phyloP scores from a whole-genome alignment of 768 basidiomycete genomes.

The Leccinellum albellum region DNA sequence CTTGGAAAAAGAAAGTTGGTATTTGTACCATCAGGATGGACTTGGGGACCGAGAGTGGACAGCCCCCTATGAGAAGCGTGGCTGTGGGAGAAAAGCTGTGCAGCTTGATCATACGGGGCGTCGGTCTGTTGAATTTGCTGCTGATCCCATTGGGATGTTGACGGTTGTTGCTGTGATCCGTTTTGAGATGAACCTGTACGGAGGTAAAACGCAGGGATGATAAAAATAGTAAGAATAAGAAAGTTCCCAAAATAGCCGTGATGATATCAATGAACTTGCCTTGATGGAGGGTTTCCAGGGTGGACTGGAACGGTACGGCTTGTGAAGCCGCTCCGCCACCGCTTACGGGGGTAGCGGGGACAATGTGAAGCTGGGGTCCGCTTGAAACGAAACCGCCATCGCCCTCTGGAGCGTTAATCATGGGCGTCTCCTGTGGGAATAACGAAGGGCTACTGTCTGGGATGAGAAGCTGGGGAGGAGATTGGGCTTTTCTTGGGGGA shows the following conservation, averaged over 20 bases:
- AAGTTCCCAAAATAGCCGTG: conserved; percentile 31
- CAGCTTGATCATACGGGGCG: conserved; percentile 24
- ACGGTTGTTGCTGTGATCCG: conserved; percentile 31
- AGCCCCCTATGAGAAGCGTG: conserved; percentile 35
- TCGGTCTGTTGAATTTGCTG: conserved; percentile 36
- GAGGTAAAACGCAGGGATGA: conserved; percentile 24
- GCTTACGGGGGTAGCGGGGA: conserved; percentile 78
- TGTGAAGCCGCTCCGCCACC: conserved; percentile 50
- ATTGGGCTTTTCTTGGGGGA: conserved; percentile 52
- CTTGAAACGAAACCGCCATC: conserved; percentile 42
- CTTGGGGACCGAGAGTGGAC: conserved; percentile 32
- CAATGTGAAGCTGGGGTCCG: conserved; percentile 71
- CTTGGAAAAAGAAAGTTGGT: conserved; percentile 37
- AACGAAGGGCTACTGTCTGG: conserved; percentile 50
- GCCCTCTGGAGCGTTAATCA: conserved; percentile 61
- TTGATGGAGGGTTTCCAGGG: conserved; percentile 48
- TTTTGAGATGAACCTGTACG: conserved; percentile 31
- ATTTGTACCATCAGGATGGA: conserved; percentile 35
- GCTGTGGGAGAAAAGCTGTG: conserved; percentile 34
- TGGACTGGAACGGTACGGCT: conserved; percentile 49
- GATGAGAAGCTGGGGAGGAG: conserved; percentile 57
- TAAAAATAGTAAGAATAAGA: conserved; percentile 26
- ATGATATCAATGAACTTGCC: conserved; percentile 41
- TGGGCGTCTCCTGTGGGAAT: conserved; percentile 42
- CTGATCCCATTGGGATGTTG: conserved; percentile 35